Conservation (phyloP, 73 alveolate genomes). For the Paramecium caudatum region DNA sequence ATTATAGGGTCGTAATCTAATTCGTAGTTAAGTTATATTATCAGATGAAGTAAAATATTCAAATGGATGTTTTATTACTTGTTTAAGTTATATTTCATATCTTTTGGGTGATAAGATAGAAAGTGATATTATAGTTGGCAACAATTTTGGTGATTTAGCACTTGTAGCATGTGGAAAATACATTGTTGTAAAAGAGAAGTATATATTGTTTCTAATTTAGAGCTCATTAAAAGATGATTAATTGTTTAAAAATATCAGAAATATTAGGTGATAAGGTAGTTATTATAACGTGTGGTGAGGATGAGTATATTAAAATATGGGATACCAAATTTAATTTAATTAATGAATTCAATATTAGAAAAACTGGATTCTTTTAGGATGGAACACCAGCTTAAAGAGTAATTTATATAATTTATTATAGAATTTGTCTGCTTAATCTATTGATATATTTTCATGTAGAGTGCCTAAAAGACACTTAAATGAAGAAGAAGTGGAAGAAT, state of each 20-base stretch:
- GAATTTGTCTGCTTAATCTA: constrained; percentile 71
- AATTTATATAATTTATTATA: background rate
- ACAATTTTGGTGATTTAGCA: constrained; percentile 92
- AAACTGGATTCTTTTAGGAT: constrained; percentile 72
- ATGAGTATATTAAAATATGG: constrained; percentile 94
- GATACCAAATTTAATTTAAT: constrained; percentile 83
- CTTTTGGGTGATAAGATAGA: constrained; percentile 84
- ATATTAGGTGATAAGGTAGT: constrained; percentile 73
- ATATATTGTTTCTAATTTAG: background rate
- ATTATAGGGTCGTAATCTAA: constrained; percentile 86
- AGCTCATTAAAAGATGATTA: constrained; percentile 95
- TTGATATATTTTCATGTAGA: constrained; percentile 73
- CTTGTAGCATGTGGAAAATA: constrained; percentile 90
- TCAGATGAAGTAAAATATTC: constrained; percentile 70
- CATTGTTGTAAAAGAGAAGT: constrained; percentile 82
- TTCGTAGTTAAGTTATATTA: constrained; percentile 75
- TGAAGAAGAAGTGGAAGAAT: constrained; percentile 69
- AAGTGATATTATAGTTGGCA: constrained; percentile 91
- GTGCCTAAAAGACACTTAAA: constrained; percentile 67
- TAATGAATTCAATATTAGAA: constrained; percentile 70
- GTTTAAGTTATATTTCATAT: constrained; percentile 79
- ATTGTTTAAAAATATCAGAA: constrained; percentile 90
- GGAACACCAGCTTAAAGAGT: constrained; percentile 47
- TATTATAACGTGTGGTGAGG: constrained; percentile 96
- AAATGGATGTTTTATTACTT: constrained; percentile 67